Evolutionary conservation across 306 rosid species (phyloP), one percentile per base, ranked within the genome.

Genomic region (Crotalaria pallida): DNA sequence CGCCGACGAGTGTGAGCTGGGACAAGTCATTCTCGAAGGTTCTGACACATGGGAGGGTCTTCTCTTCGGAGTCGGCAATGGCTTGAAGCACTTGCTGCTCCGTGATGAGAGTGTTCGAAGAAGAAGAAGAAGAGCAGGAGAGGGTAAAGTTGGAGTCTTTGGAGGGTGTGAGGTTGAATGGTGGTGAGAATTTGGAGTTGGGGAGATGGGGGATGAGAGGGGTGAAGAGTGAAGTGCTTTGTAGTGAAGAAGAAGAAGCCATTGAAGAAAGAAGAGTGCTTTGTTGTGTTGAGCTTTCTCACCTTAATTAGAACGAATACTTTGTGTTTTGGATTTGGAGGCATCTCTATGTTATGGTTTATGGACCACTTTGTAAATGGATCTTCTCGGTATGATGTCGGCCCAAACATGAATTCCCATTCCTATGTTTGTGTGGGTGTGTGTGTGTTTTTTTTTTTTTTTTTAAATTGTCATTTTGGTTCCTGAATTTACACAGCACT

Each of bases 31-130:
- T 90, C 74, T 90, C 97, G 71, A 71, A 94, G 16, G 87, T 85
- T 19, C 98, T 79, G 22, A 94, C 92, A 45, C 96, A 88, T 4
- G 98, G 98, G 26, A 93, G 92, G 60, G 0, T 62, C 52, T 77
- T 84, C 33, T 84, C 92, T 31, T 81, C 80, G 44, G 96, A 84
- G 9, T 85, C 89, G 1, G 87, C 79, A 12, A 93, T 82, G 29
- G 90, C 94, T 73, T 74, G 84, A 41, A 94, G 90, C 44, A 94
- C 75, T 77, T 90, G 86, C 52, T 82, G 83, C 87, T 94, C 96
- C 0, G 90, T 85, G 34, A 64, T 13, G 10, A 87, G 96, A 53
- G 81, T 62, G 71, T 75, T 29, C 63, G 80, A 81, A 10, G 84
- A 76, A 34, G 83, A 65, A 6, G 89, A 76, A 34, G 83, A 65